phyloP scores from a whole-genome alignment of 106 monocot genomes.

The Dendrobium huoshanense region DNA sequence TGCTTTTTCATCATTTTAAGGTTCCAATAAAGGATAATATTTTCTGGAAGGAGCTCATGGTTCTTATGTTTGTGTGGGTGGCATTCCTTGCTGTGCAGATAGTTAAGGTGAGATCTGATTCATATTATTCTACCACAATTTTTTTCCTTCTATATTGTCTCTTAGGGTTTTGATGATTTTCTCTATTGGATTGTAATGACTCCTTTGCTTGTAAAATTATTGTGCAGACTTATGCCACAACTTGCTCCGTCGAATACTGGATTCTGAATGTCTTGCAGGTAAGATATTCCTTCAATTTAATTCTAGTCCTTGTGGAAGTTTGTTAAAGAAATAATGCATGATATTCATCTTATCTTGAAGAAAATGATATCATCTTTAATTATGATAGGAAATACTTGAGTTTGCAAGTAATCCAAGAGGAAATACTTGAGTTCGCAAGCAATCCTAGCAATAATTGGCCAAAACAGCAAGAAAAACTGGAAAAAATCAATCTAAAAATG shows the following conservation, averaged over 20 bases:
- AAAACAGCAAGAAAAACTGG: too few species aligned
- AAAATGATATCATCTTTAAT: not conserved
- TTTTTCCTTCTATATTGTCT: not conserved
- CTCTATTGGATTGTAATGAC: not conserved
- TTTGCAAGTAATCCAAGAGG: too few species aligned
- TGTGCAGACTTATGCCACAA: constrained; percentile 48
- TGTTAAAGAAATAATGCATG: not conserved
- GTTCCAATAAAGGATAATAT: constrained; percentile 42
- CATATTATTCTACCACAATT: not conserved
- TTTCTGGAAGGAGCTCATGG: constrained; percentile 42
- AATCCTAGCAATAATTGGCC: too few species aligned
- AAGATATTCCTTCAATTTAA: not conserved
- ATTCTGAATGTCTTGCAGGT: constrained; percentile 45
- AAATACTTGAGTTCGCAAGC: too few species aligned
- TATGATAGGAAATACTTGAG: too few species aligned
- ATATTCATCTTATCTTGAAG: not conserved
- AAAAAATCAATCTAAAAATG: too few species aligned
- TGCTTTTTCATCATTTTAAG: constrained; percentile 12
- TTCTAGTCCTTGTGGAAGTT: not conserved
- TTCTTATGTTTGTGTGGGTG: constrained; percentile 51
- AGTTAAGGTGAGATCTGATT: constrained; percentile 25
- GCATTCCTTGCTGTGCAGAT: constrained; percentile 53
- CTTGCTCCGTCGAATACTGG: constrained; percentile 51
- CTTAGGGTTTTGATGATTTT: not conserved
- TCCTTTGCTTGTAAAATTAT: not conserved